Evolutionary conservation across 306 rosid genomes (phyloP), one percentile per base, ranked within the genome.

Genomic region (Medicago ruthenica): DNA sequence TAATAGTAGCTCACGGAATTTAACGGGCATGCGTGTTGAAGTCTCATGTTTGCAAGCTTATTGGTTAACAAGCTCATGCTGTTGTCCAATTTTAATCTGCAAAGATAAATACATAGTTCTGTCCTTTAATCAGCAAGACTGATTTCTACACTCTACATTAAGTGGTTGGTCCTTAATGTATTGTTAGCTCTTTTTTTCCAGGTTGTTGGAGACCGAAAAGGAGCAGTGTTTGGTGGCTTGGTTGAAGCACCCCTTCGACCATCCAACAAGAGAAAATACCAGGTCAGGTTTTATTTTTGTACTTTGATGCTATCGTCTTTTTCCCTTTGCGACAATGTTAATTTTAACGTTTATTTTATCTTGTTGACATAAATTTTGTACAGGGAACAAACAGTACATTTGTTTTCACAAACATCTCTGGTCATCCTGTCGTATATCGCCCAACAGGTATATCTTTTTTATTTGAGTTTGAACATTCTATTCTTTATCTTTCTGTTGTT

Each of bases 221-320:
- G 97, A 76, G 96, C 93, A 37, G 96, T 92, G 41, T 94, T 94
- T 88, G 98, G 97, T 24, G 91, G 96, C 78, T 75, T 94, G 85
- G 88, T 94, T 79, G 98, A 94, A 85, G 97, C 98, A 79, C 98
- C 98, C 36, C 85, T 90, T 62, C 88, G 54, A 76, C 89, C 97
- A 18, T 85, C 90, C 53, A 86, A 63, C 80, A 92, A 87, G 85
- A 90, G 79, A 85, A 92, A 85, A 83, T 94, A 94, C 80, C 95
- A 94, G 97, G 98, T 93, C 74, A 50, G 77, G 2, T 63, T 64
- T 58, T 9, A 31, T 47, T 48, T 76, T 70, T 71, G 27, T 11
- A 41, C 60, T 3, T 21, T 57, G 57, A 21, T 55, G 47, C 70
- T 74, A 42, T 60, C 58, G 41, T 6, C 57, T 21, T 74, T 60